Percentiles rank a stretch among this genome's conserved stretches.
Evolutionary conservation across 2,329 filamentous ascomycete species (phyloP).

Genomic region (Trichoderma breve): DNA sequence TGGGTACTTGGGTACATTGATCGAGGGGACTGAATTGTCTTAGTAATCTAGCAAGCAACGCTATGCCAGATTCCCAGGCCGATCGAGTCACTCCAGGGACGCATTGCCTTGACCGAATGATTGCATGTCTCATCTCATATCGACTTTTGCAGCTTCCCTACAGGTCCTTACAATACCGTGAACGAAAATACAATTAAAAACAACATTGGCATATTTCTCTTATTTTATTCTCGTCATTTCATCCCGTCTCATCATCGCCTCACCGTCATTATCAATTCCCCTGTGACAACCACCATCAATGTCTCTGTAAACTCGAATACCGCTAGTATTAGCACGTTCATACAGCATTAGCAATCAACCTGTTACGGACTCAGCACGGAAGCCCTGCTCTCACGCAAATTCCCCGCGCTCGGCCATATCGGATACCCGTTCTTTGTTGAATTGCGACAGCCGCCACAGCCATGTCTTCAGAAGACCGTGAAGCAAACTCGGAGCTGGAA

Average conservation of each 20-base stretch:
- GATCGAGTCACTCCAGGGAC: conserved; percentile 12
- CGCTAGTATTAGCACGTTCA: not conserved
- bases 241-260: not conserved
- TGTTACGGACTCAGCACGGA: not conserved
- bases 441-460: conserved; percentile 1
- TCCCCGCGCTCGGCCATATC: conserved; percentile 20
- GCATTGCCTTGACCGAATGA: conserved; percentile 14
- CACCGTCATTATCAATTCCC: not conserved
- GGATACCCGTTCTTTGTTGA: not conserved
- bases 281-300: not conserved
- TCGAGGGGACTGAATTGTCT: not conserved
- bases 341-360: not conserved
- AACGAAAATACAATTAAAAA: not conserved
- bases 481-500: conserved; percentile 69
- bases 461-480: conserved; percentile 22
- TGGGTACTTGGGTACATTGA: not conserved
- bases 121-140: not conserved
- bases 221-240: not conserved
- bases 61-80: not conserved
- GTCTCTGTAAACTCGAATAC: not conserved
- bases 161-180: not conserved
- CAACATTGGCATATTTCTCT: not conserved
- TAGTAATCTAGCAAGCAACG: not conserved
- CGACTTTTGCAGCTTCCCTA: not conserved
- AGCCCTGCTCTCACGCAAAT: not conserved